Evolutionary conservation across 23 red algal species (phyloP).

Genomic region (Gracilaria domingensis): DNA sequence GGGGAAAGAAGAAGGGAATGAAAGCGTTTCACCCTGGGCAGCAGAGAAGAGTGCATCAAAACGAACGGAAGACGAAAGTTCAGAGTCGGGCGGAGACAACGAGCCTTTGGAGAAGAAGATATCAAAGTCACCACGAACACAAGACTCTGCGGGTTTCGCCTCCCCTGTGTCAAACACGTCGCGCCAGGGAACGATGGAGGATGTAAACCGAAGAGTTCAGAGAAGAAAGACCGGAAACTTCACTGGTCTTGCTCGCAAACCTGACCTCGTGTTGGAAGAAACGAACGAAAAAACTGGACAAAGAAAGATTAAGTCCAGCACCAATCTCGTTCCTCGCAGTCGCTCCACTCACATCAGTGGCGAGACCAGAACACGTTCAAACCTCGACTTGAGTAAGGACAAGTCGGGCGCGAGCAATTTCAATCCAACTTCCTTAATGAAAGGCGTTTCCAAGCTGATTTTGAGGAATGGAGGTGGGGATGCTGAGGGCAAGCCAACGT

Average conservation of each 20-base stretch:
- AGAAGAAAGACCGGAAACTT: neutral
- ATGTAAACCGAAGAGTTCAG: neutral
- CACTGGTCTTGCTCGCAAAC: neutral
- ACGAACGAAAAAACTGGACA: neutral
- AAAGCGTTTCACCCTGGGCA: conserved; percentile 40
- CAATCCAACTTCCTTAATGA: neutral
- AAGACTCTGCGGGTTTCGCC: neutral
- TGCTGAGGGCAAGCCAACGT: neutral
- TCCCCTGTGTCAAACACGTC: neutral
- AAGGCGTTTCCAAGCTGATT: conserved; percentile 21
- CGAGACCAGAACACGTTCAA: neutral
- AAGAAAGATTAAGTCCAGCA: neutral
- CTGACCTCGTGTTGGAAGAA: neutral
- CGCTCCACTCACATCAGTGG: neutral
- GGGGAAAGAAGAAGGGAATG: conserved; percentile 7
- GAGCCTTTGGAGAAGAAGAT: neutral
- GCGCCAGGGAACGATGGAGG: too few relatives aligned
- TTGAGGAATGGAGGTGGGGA: neutral
- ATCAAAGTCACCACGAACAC: neutral
- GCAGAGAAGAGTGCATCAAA: neutral
- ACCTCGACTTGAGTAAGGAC: neutral
- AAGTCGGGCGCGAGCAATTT: neutral
- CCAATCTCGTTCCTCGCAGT: neutral
- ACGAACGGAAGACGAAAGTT: neutral
- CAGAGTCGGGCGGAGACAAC: neutral